phyloP scores from a whole-genome alignment of 345 rosid species.

The Ceriops tagal region DNA sequence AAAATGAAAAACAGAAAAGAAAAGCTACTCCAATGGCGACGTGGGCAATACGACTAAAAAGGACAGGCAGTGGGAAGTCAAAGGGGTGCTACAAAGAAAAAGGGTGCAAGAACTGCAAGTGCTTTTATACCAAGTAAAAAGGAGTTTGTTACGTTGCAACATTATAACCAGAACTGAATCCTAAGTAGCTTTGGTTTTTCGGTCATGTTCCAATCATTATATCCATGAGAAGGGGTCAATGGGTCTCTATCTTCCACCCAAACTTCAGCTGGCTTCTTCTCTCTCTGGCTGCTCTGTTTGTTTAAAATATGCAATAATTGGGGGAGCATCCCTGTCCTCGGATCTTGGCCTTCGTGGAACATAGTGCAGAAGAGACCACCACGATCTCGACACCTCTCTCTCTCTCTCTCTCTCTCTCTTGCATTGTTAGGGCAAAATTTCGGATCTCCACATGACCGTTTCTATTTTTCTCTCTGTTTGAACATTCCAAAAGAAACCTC shows the following conservation, averaged over 20 bases:
- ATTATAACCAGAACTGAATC: conserved; percentile 1
- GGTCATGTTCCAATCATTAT: not conserved
- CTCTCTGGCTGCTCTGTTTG: not conserved
- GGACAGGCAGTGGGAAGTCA: not conserved
- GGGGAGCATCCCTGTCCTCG: conserved; percentile 8
- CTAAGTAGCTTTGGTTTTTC: not conserved
- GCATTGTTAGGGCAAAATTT: conserved; percentile 14
- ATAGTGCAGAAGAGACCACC: conserved; percentile 24
- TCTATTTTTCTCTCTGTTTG: conserved; percentile 36
- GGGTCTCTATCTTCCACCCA: conserved; percentile 9
- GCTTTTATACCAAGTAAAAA: not conserved
- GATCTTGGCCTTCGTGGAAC: conserved; percentile 37
- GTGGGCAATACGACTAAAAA: too few species aligned
- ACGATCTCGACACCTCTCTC: conserved; percentile 36
- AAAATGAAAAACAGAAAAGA: too few species aligned
- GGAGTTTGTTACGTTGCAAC: not conserved
- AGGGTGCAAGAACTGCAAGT: not conserved
- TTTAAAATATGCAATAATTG: conserved; percentile 2
- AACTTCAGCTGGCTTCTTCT: not conserved
- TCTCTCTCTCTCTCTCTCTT: conserved; percentile 3
- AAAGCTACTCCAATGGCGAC: too few species aligned
- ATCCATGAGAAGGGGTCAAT: conserved; percentile 15
- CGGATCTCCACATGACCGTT: conserved; percentile 83
- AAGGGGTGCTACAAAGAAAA: not conserved
- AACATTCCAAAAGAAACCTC: conserved; percentile 27